Evolutionary conservation across 2,329 filamentous ascomycete species (phyloP).

Genomic region (Lecanicillium sp.): DNA sequence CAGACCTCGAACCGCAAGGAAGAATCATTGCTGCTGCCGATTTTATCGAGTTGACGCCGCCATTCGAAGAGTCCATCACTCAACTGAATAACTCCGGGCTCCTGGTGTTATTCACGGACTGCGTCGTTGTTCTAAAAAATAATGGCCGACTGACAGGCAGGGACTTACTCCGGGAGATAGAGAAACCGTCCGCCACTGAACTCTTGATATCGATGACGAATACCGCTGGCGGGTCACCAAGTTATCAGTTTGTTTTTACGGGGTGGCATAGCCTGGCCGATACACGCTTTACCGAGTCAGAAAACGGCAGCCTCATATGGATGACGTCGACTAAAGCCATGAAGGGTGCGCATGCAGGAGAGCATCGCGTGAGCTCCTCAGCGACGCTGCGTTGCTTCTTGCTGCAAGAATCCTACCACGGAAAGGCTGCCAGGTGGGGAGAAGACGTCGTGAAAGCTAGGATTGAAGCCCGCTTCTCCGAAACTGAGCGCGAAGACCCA

Average conservation of each 20-base stretch:
- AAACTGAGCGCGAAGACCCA: constrained; percentile 72
- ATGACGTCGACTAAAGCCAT: constrained; percentile 58
- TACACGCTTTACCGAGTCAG: constrained; percentile 65
- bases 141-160: constrained; percentile 59
- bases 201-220: constrained; percentile 58
- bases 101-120: constrained; percentile 79
- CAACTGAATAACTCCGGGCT: constrained; percentile 53
- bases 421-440: constrained; percentile 65
- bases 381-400: constrained; percentile 61
- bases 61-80: constrained; percentile 46
- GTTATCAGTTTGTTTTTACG: constrained; percentile 66
- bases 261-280: constrained; percentile 64
- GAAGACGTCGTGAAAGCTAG: constrained; percentile 84
- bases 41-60: constrained; percentile 66
- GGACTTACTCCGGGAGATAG: constrained; percentile 74
- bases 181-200: constrained; percentile 64
- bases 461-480: constrained; percentile 77
- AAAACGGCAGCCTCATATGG: constrained; percentile 57
- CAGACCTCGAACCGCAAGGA: constrained; percentile 62
- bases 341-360: constrained; percentile 42
- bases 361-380: constrained; percentile 33
- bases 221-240: constrained; percentile 50
- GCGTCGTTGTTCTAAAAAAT: constrained; percentile 70
- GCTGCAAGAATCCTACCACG: constrained; percentile 69
- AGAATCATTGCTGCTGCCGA: constrained; percentile 77